Conservation (phyloP, 2,329 filamentous ascomycete species). For the Diaporthe australafricana region DNA sequence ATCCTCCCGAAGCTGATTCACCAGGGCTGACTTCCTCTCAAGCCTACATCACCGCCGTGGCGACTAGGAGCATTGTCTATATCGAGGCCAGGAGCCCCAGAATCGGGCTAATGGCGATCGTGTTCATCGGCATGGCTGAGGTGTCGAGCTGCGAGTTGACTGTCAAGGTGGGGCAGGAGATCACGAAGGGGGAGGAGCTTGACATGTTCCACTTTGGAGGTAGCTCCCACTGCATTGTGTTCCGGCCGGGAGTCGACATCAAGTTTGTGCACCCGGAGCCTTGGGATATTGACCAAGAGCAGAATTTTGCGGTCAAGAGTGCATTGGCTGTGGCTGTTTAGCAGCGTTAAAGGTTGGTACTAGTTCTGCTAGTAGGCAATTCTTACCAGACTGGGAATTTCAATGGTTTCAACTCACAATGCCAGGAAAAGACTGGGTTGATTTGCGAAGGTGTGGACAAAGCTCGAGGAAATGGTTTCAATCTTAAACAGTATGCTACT, state of each 20-base stretch:
- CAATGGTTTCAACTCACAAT: no score
- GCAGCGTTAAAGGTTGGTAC: no score
- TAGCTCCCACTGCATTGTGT: background rate
- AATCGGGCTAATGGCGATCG: background rate
- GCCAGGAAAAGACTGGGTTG: no score
- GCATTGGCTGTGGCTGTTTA: background rate
- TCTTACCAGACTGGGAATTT: no score
- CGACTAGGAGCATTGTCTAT: constrained; percentile 14
- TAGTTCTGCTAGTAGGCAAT: background rate
- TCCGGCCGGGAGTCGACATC: background rate
- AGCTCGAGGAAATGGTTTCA: no score
- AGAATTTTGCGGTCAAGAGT: background rate
- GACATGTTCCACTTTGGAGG: constrained; percentile 21
- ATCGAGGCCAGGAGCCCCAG: constrained; percentile 6
- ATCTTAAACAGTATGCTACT: no score
- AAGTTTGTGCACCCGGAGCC: background rate
- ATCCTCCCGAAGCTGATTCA: constrained; percentile 40
- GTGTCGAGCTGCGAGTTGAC: constrained; percentile 4
- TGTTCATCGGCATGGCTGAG: constrained; percentile 5
- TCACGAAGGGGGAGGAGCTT: background rate
- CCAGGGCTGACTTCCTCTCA: background rate
- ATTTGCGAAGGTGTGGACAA: no score
- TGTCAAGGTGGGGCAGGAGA: background rate
- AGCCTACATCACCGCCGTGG: constrained; percentile 19
- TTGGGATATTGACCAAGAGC: background rate